These are phyloP conservation scores for Elaeis oleifera DNA, from an alignment of 202 grass and related monocot species.

Conservation along the genomic window DNA sequence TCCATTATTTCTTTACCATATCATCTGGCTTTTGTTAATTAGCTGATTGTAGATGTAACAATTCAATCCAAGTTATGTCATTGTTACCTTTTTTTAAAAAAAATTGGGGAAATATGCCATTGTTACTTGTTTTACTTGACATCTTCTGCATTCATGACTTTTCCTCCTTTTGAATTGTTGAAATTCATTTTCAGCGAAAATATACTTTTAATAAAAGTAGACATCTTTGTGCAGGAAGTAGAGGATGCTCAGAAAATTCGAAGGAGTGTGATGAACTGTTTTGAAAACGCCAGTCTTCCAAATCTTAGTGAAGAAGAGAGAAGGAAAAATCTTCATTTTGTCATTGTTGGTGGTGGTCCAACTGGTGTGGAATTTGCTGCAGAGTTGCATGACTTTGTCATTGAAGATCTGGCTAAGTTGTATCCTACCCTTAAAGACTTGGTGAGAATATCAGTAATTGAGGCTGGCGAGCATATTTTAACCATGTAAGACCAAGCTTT, in stretches of 20 bases:
- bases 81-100: no score
- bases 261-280: conserved; percentile 72
- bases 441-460: conserved; percentile 66
- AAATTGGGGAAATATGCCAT: no score
- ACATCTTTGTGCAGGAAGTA: conserved; percentile 46
- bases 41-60: no score
- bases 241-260: conserved; percentile 77
- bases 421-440: conserved; percentile 60
- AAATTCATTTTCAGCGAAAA: no score
- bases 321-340: conserved; percentile 71
- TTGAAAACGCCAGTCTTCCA: conserved; percentile 63
- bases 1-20: no score
- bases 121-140: no score
- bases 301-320: conserved; percentile 57
- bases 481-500: conserved; percentile 45
- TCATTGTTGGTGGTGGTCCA: conserved; percentile 71
- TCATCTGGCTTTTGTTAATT: no score
- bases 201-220: no score
- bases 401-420: conserved; percentile 49
- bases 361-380: conserved; percentile 87
- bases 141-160: no score
- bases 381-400: conserved; percentile 68
- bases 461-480: conserved; percentile 75
- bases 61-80: no score
- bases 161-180: no score